phyloP scores from a whole-genome alignment of 2,329 filamentous ascomycete genomes.

The Blastomyces gilchristii region DNA sequence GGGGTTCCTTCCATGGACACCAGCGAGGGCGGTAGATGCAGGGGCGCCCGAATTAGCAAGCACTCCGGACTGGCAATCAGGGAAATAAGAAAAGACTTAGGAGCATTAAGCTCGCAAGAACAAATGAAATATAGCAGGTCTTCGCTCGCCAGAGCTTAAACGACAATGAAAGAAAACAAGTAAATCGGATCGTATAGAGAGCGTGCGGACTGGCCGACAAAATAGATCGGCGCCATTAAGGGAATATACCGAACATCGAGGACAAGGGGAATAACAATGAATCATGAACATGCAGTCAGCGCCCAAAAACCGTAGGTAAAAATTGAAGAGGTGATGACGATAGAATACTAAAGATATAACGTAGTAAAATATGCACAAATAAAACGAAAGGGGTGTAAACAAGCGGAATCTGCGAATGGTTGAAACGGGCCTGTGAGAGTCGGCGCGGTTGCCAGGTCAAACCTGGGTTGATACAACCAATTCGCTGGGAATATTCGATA shows the following conservation, averaged over 20 bases:
- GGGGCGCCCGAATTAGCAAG: not conserved
- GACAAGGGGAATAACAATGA: not conserved
- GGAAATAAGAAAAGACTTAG: not conserved
- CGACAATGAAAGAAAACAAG: not conserved
- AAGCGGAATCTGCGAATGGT: not conserved
- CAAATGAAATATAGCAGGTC: not conserved
- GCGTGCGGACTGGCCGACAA: not conserved
- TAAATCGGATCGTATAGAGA: not conserved
- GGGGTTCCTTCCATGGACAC: not conserved
- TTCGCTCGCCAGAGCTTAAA: not conserved
- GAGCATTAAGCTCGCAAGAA: not conserved
- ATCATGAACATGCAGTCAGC: not conserved
- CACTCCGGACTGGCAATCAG: not conserved
- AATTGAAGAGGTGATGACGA: not conserved
- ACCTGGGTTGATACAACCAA: not conserved
- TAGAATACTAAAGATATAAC: not conserved
- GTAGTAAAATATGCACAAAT: slow-evolving; percentile 1
- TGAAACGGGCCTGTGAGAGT: not conserved
- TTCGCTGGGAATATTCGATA: not conserved
- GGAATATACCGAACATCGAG: not conserved
- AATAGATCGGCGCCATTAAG: not conserved
- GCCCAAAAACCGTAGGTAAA: not conserved
- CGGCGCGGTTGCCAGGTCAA: not conserved
- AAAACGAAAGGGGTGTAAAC: not conserved
- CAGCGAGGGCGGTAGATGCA: not conserved